Percentiles rank a stretch among this genome's conserved stretches.
Evolutionary conservation across 2,329 filamentous ascomycete genomes (phyloP).

Genomic region (Aspergillus arachidicola): DNA sequence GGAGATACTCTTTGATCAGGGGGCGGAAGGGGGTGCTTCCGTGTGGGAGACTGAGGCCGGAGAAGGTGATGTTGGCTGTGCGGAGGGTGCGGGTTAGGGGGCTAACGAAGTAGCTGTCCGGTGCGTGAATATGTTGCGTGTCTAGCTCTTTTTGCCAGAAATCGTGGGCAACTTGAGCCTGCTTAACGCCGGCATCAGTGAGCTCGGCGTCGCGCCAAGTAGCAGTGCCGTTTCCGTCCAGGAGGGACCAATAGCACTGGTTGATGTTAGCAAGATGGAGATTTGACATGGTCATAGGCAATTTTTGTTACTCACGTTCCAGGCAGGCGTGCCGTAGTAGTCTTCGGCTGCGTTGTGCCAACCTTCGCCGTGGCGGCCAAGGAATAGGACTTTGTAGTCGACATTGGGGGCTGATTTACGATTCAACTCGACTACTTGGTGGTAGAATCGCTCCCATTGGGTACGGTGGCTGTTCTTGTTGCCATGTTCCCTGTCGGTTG

Average conservation of each 20-base stretch:
- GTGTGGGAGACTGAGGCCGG: conserved; percentile 46
- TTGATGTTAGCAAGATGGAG: not conserved
- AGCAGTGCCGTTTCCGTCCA: conserved; percentile 56
- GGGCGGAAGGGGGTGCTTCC: conserved; percentile 50
- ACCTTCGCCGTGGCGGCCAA: conserved; percentile 64
- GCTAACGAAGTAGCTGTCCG: conserved; percentile 57
- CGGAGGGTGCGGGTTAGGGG: conserved; percentile 60
- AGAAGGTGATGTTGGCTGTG: conserved; percentile 59
- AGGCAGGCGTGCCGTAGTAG: conserved; percentile 60
- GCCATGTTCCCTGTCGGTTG: conserved; percentile 35
- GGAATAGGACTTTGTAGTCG: conserved; percentile 59
- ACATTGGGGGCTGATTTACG: conserved; percentile 40
- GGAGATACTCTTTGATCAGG: conserved; percentile 58
- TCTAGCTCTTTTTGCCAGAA: conserved; percentile 54
- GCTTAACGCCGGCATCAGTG: conserved; percentile 52
- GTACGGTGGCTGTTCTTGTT: conserved; percentile 39
- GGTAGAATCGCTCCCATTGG: conserved; percentile 60
- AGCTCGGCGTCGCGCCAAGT: conserved; percentile 62
- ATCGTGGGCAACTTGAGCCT: conserved; percentile 50
- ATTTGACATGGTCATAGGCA: not conserved
- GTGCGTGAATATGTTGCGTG: conserved; percentile 52
- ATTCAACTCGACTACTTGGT: conserved; percentile 53
- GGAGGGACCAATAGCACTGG: conserved; percentile 60
- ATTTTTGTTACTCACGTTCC: conserved; percentile 54
- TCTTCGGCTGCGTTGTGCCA: conserved; percentile 62